Evolutionary conservation across 2,329 filamentous ascomycete species (phyloP), one percentile per base, ranked within the genome.

Genomic region (Albophoma yamanashiensis): DNA sequence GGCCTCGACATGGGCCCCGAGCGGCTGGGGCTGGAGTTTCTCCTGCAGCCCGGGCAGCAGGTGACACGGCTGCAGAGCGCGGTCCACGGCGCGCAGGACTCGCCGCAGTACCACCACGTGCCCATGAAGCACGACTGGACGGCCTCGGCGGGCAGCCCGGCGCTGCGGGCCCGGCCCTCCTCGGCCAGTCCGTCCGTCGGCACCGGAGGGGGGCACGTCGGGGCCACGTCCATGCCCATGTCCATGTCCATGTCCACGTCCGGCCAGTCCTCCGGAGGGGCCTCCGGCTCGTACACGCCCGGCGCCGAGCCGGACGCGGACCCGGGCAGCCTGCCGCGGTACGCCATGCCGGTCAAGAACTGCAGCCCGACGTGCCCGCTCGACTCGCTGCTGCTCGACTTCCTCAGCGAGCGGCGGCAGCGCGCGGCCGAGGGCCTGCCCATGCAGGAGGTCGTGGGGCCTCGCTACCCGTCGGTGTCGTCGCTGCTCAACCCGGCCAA

Each of bases 351-450:
- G 40, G 74, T 87, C 56, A 80, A 79, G 62, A 90, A 91, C 67
- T 78, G 82, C 25, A 71, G 79, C 1, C 82, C 90, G 1, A 92
- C 89, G 0, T 94, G 89, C 70, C 84, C 89, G 0, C 79, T 96
- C 1, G 92, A 96, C 68, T 79, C 78, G 50, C 82, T 96, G n/a
- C 80, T 96, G 53, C 81, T 93, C 31, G 87, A 92, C 69, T 95
- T 94, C 68, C 80, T 94, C 36, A 79, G 83, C 34, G 85, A 90
- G 66, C 83, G 88, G 40, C 83, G 80, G 43, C 82, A 87, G 66
- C 85, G 85, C 56, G 82, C 86, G 1, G 82, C 82, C 1, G 82
- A 89, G 62, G 89, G 89, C 5, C 79, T 85, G 1, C 76, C 87
- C 0, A 74, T 80, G 11, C 79, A 85, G 47, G 83, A 88, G 53